phyloP scores from a whole-genome alignment of 208 protist species.

The Acanthamoeba royreba region DNA sequence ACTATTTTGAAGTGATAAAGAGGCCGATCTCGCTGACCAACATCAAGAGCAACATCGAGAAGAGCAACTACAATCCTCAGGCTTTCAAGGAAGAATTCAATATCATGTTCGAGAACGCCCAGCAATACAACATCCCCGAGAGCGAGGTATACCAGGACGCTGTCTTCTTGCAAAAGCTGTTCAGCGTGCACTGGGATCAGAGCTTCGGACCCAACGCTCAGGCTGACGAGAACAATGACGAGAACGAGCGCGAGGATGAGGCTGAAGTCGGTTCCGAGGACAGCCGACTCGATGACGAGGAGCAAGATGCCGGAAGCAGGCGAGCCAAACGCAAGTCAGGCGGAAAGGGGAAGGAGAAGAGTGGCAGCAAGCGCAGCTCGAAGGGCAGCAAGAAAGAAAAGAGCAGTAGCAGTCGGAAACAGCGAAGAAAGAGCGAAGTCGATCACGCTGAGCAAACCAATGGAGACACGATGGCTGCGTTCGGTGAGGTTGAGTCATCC shows the following conservation, averaged over 20 bases:
- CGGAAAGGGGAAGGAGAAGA: no score
- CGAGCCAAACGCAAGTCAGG: neutral
- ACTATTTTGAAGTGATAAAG: conserved; percentile 66
- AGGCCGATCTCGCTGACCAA: conserved; percentile 63
- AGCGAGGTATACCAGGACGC: conserved; percentile 52
- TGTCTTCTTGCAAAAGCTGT: neutral
- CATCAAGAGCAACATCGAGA: conserved; percentile 51
- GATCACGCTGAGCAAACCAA: no score
- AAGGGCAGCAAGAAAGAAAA: no score
- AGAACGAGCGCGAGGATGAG: neutral
- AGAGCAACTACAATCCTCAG: neutral
- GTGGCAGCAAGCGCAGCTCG: no score
- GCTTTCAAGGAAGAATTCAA: conserved; percentile 41
- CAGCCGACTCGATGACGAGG: neutral
- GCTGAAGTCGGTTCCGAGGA: neutral
- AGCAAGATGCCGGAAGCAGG: neutral
- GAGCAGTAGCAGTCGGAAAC: no score
- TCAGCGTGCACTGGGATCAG: neutral
- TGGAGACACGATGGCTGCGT: no score
- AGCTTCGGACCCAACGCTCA: neutral
- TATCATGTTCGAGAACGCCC: conserved; percentile 57
- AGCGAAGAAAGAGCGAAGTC: no score
- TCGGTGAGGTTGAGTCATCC: no score
- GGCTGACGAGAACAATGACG: neutral
- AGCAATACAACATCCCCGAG: conserved; percentile 51